Evolutionary conservation across 768 basidiomycete genomes (phyloP).

Genomic region (Trametes sanguinea): DNA sequence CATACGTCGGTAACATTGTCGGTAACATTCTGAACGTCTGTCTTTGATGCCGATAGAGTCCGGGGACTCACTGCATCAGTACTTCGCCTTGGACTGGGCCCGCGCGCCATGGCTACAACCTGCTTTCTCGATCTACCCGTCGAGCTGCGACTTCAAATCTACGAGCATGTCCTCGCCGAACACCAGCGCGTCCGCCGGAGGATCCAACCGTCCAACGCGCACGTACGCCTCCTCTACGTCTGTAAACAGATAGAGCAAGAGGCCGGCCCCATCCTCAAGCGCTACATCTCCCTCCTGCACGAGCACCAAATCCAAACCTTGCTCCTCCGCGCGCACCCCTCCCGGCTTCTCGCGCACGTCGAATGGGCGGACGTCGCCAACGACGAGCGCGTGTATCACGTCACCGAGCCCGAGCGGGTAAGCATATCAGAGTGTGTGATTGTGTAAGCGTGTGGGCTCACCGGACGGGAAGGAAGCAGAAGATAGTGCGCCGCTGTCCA

Average conservation of each 20-base stretch:
- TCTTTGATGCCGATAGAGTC: too few species aligned
- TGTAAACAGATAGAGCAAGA: constrained; percentile 37
- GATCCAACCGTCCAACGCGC: constrained; percentile 39
- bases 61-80: neutral
- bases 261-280: constrained; percentile 31
- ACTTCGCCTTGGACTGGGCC: too few species aligned
- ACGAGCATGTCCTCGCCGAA: constrained; percentile 33
- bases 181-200: constrained; percentile 25
- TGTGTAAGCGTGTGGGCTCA: constrained; percentile 18
- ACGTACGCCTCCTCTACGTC: constrained; percentile 36
- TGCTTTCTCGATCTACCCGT: constrained; percentile 34
- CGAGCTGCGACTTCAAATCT: constrained; percentile 40
- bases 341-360: constrained; percentile 28
- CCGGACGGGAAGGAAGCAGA: constrained; percentile 4
- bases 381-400: constrained; percentile 38
- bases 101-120: neutral
- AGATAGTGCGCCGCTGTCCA: constrained; percentile 34
- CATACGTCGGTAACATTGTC: too few species aligned
- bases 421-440: constrained; percentile 16
- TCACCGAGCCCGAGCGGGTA: constrained; percentile 16
- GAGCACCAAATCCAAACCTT: constrained; percentile 40
- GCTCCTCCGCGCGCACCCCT: constrained; percentile 25
- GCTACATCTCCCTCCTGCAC: constrained; percentile 41
- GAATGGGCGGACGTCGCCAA: constrained; percentile 42
- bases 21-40: too few species aligned